These are phyloP conservation scores for Eremothecium gossypii DNA, from an alignment of 1,139 yeast genomes.

Conservation along the genomic window DNA sequence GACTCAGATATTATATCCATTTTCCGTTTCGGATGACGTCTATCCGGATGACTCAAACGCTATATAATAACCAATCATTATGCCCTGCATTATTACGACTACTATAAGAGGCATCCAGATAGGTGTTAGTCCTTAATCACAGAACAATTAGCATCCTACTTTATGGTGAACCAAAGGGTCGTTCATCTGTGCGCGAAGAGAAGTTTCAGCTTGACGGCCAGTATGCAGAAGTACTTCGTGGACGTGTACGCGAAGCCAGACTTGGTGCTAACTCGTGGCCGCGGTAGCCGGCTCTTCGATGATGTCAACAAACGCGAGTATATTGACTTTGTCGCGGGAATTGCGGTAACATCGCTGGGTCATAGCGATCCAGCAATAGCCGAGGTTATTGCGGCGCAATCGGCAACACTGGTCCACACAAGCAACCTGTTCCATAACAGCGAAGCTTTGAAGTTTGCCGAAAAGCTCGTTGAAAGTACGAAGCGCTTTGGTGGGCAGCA, in stretches of 20 bases:
- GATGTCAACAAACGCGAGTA: conserved; percentile 72
- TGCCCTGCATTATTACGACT: too few relatives aligned
- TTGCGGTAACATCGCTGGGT: conserved; percentile 93
- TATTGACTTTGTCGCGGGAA: conserved; percentile 89
- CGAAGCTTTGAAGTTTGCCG: conserved; percentile 74
- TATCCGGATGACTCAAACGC: too few relatives aligned
- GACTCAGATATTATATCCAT: too few relatives aligned
- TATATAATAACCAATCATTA: too few relatives aligned
- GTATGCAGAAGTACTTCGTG: conserved; percentile 18
- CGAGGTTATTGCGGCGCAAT: conserved; percentile 61
- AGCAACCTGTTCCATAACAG: conserved; percentile 80
- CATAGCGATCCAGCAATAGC: conserved; percentile 73
- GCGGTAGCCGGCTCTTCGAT: conserved; percentile 24
- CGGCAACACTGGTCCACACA: conserved; percentile 64
- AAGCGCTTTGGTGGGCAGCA: conserved; percentile 65
- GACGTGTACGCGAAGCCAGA: conserved; percentile 31
- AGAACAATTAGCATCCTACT: too few relatives aligned
- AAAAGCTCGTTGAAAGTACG: conserved; percentile 62
- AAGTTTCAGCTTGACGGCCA: background rate
- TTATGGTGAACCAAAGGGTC: too few relatives aligned
- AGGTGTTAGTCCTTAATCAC: too few relatives aligned
- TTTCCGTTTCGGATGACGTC: too few relatives aligned
- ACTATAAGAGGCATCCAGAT: too few relatives aligned
- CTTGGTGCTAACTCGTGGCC: conserved; percentile 27
- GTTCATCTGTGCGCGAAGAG: background rate